A percentile compares a stretch with the other conserved stretches of the same genome.
Evolutionary conservation across 2,329 filamentous ascomycete species (phyloP).

Genomic region (Microsporum ferrugineum): DNA sequence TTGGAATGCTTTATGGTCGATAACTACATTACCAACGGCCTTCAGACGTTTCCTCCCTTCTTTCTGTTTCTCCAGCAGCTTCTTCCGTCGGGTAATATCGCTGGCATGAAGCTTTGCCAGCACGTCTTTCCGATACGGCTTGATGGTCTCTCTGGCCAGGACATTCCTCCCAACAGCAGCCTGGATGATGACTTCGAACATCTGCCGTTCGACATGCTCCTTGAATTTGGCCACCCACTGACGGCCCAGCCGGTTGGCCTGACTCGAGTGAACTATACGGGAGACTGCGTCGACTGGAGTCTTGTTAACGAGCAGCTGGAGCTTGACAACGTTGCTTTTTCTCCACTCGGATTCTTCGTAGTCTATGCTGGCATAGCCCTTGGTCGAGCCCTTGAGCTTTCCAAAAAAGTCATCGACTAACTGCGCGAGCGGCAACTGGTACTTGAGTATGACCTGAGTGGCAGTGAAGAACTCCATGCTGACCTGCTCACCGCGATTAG

Average conservation of each 20-base stretch:
- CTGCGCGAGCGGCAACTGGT: conserved; percentile 75
- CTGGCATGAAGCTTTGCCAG: conserved; percentile 84
- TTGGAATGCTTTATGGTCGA: conserved; percentile 92
- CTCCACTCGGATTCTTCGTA: conserved; percentile 93
- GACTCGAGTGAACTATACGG: conserved; percentile 73
- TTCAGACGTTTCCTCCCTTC: conserved; percentile 81
- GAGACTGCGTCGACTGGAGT: conserved; percentile 85
- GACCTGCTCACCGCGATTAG: conserved; percentile 75
- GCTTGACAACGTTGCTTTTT: conserved; percentile 66
- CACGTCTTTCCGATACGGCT: conserved; percentile 93
- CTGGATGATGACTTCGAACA: conserved; percentile 96
- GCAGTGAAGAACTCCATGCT: conserved; percentile 83
- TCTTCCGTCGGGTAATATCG: conserved; percentile 69
- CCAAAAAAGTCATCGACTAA: conserved; percentile 96
- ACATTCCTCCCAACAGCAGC: conserved; percentile 72
- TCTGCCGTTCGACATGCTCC: conserved; percentile 87
- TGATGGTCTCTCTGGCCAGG: conserved; percentile 85
- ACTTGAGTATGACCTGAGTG: conserved; percentile 88
- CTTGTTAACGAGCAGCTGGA: conserved; percentile 90
- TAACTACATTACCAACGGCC: conserved; percentile 72
- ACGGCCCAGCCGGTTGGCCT: conserved; percentile 68
- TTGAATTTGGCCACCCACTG: conserved; percentile 95
- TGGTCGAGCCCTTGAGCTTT: conserved; percentile 84
- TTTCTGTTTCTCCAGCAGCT: conserved; percentile 93
- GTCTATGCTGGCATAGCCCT: conserved; percentile 90